A percentile compares a stretch with the other conserved stretches of the same genome.
phyloP scores from a whole-genome alignment of 768 basidiomycete genomes.

The Ramaria sp. region DNA sequence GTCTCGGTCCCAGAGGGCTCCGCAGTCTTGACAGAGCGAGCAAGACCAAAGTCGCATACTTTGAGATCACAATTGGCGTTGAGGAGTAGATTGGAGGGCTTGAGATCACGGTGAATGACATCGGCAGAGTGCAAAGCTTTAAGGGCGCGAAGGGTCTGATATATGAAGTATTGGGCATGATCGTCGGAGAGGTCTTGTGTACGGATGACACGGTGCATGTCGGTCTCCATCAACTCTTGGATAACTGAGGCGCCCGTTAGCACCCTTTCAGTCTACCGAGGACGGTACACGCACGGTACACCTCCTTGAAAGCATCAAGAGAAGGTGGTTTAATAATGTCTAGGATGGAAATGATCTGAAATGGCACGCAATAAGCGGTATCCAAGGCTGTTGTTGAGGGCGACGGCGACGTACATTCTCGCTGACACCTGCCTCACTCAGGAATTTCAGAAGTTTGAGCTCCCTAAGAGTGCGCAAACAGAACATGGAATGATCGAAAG shows the following conservation, averaged over 20 bases:
- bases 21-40: constrained; percentile 64
- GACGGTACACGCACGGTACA: constrained; percentile 39
- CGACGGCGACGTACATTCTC: constrained; percentile 51
- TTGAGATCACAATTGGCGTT: constrained; percentile 97
- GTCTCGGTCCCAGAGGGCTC: constrained; percentile 65
- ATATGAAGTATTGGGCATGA: constrained; percentile 95
- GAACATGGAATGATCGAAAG: constrained; percentile 95
- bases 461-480: constrained; percentile 77
- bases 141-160: constrained; percentile 88
- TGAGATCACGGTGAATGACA: constrained; percentile 91
- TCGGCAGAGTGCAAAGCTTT: constrained; percentile 94
- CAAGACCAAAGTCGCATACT: constrained; percentile 86
- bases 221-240: constrained; percentile 72
- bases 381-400: background rate
- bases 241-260: background rate
- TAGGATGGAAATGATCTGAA: constrained; percentile 90
- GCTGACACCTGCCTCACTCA: constrained; percentile 49
- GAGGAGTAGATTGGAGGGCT: constrained; percentile 89
- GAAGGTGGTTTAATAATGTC: constrained; percentile 81
- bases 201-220: constrained; percentile 91
- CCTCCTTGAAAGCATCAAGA: constrained; percentile 77
- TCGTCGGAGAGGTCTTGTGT: constrained; percentile 93
- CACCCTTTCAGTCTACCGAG: background rate
- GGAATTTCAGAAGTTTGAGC: constrained; percentile 88
- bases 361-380: constrained; percentile 6